Conservation (phyloP, 352 stramenopile genomes). For the Elongisporangium undulatum region DNA sequence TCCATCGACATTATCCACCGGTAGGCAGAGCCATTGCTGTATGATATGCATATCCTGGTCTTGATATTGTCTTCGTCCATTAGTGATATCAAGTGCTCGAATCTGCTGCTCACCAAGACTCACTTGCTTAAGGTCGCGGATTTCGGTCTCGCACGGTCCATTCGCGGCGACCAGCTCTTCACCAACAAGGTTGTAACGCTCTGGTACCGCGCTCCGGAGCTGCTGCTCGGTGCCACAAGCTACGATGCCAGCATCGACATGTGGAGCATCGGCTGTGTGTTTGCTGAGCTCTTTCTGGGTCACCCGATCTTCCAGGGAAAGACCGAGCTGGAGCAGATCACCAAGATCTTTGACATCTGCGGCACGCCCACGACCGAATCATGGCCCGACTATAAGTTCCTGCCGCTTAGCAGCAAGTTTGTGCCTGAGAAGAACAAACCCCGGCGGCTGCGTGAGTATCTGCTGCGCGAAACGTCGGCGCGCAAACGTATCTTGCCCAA, state of each 20-base stretch:
- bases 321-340: slow-evolving; percentile 86
- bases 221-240: slow-evolving; percentile 90
- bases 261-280: slow-evolving; percentile 93
- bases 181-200: slow-evolving; percentile 97
- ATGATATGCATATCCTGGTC: neutral
- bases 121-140: slow-evolving; percentile 85
- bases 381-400: slow-evolving; percentile 86
- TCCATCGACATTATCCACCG: slow-evolving; percentile 85
- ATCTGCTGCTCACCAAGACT: slow-evolving; percentile 72
- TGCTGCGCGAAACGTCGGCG: slow-evolving; percentile 67
- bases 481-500: slow-evolving; percentile 80
- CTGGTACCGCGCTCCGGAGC: slow-evolving; percentile 94
- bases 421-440: slow-evolving; percentile 75
- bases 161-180: slow-evolving; percentile 81
- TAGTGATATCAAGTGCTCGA: slow-evolving; percentile 93
- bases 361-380: slow-evolving; percentile 75
- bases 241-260: slow-evolving; percentile 94
- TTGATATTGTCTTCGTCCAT: neutral
- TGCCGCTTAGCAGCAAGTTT: slow-evolving; percentile 79
- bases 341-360: slow-evolving; percentile 87
- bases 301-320: slow-evolving; percentile 86
- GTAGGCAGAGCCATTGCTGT: slow-evolving; percentile 16
- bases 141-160: slow-evolving; percentile 82
- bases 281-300: slow-evolving; percentile 84
- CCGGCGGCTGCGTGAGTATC: slow-evolving; percentile 57